phyloP scores from a whole-genome alignment of 2,329 filamentous ascomycete genomes.

The Paecilomyces sp. region DNA sequence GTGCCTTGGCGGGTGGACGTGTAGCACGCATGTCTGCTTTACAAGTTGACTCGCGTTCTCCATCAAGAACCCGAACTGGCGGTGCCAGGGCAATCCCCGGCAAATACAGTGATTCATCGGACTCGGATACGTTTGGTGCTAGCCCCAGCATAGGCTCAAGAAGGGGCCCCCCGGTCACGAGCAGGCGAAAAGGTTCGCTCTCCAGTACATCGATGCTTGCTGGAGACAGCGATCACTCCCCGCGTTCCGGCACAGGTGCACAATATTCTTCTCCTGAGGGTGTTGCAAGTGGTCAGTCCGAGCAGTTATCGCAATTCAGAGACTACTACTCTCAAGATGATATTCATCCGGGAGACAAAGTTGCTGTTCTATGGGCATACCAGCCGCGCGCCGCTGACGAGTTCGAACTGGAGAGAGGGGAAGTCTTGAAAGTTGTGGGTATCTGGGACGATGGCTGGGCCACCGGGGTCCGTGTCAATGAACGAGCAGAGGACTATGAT shows the following conservation, averaged over 20 bases:
- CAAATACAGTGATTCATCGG: constrained; percentile 45
- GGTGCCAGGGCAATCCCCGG: constrained; percentile 40
- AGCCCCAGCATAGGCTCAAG: constrained; percentile 64
- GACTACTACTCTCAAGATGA: constrained; percentile 98
- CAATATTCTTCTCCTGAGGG: constrained; percentile 80
- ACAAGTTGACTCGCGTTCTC: constrained; percentile 63
- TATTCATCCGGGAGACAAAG: constrained; percentile 83
- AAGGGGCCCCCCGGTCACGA: constrained; percentile 35
- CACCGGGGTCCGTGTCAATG: constrained; percentile 76
- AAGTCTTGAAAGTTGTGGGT: constrained; percentile 96
- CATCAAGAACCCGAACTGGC: constrained; percentile 47
- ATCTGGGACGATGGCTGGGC: constrained; percentile 99
- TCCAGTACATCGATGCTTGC: constrained; percentile 76
- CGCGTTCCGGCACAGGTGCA: constrained; percentile 57
- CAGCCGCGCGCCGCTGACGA: constrained; percentile 90
- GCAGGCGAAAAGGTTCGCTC: constrained; percentile 76
- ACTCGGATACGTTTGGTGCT: constrained; percentile 63
- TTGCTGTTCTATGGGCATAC: constrained; percentile 93
- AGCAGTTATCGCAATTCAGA: constrained; percentile 93
- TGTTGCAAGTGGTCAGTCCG: constrained; percentile 80
- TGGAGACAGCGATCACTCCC: constrained; percentile 63
- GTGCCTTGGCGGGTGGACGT: constrained; percentile 75
- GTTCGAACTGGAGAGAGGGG: constrained; percentile 84
- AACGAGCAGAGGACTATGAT: constrained; percentile 86
- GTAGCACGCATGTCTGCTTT: constrained; percentile 95